These are phyloP conservation scores for Nicotiana otophora DNA, from an alignment of 257 asterid species.

Conservation along the genomic window DNA sequence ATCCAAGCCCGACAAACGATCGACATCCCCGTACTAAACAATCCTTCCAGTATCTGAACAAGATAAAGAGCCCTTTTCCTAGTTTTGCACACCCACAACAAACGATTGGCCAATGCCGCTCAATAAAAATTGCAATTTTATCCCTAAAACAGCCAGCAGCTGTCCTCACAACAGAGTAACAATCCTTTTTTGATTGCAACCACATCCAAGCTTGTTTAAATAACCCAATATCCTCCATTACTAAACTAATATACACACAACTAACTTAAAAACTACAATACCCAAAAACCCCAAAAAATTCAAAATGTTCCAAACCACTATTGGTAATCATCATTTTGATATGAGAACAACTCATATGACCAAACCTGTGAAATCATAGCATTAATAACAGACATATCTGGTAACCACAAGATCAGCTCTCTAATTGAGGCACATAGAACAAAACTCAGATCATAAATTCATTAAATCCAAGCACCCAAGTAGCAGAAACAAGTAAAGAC, in stretches of 20 bases:
- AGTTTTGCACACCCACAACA: constrained; percentile 70
- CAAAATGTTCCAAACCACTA: background rate
- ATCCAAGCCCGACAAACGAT: constrained; percentile 75
- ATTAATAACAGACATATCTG: constrained; percentile 20
- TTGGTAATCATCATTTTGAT: constrained; percentile 19
- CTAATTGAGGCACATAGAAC: constrained; percentile 15
- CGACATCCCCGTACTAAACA: constrained; percentile 55
- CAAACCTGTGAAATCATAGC: constrained; percentile 17
- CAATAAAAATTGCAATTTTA: constrained; percentile 60
- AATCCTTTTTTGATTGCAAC: constrained; percentile 70
- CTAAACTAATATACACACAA: constrained; percentile 3
- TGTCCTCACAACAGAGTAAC: constrained; percentile 61
- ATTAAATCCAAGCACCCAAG: constrained; percentile 19
- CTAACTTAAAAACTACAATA: background rate
- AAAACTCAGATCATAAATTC: constrained; percentile 26
- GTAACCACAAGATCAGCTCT: constrained; percentile 17
- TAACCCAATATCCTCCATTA: constrained; percentile 95
- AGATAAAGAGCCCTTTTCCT: constrained; percentile 47
- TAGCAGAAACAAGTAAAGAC: constrained; percentile 21
- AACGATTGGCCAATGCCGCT: constrained; percentile 92
- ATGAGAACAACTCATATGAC: constrained; percentile 22
- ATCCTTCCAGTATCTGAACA: constrained; percentile 71
- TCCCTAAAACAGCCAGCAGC: constrained; percentile 56
- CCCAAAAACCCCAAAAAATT: background rate
- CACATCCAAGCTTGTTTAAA: constrained; percentile 89